phyloP scores from a whole-genome alignment of 1,284 basidiomycete species.

The Puccinia triticina region DNA sequence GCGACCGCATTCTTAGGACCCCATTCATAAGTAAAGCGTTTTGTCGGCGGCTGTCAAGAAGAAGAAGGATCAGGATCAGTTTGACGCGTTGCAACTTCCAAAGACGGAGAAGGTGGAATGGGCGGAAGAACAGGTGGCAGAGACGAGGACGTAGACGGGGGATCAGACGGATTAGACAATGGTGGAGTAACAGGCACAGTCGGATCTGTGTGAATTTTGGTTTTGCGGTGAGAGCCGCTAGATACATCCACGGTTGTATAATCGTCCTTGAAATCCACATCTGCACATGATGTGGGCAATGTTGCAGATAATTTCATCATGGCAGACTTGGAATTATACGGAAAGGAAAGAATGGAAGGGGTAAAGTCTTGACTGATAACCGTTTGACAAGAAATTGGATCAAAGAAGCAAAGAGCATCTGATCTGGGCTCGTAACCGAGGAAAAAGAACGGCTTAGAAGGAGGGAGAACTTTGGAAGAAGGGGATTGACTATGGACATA shows the following conservation, averaged over 20 bases:
- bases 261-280: not conserved
- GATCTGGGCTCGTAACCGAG: slow-evolving; percentile 14
- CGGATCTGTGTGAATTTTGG: not conserved
- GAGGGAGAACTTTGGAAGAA: not conserved
- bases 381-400: not conserved
- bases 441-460: not conserved
- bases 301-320: not conserved
- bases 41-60: not conserved
- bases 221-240: no score
- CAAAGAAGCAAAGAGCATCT: slow-evolving; percentile 24
- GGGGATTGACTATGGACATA: slow-evolving; percentile 12
- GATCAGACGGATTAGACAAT: no score
- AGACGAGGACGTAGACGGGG: no score
- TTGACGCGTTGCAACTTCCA: not conserved
- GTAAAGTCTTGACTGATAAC: slow-evolving; percentile 32
- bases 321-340: not conserved
- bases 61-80: not conserved
- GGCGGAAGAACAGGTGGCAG: no score
- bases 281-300: no score
- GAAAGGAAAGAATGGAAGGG: not conserved
- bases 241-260: no score
- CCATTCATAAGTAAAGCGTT: not conserved
- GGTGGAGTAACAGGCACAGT: no score
- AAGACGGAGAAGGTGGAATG: not conserved
- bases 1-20: not conserved